These are phyloP conservation scores for Dioszegia hungarica DNA, from an alignment of 768 basidiomycete species.

Conservation along the genomic window DNA sequence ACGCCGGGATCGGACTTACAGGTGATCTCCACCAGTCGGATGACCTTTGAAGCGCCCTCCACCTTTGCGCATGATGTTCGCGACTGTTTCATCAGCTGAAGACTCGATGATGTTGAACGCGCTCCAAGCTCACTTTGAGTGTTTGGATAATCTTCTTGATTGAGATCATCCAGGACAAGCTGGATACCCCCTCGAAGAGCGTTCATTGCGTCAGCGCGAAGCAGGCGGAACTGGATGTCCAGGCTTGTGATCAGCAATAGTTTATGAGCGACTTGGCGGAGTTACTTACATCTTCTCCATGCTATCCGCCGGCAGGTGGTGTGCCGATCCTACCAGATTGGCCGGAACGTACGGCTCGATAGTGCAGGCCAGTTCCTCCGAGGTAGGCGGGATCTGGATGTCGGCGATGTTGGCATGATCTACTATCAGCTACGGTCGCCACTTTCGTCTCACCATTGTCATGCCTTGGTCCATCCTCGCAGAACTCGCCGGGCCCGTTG, in stretches of 20 bases:
- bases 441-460: background rate
- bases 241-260: constrained; percentile 36
- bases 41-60: constrained; percentile 59
- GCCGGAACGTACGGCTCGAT: constrained; percentile 60
- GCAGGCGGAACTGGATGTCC: constrained; percentile 69
- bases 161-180: constrained; percentile 8
- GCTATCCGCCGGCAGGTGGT: constrained; percentile 55
- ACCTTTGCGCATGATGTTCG: constrained; percentile 53
- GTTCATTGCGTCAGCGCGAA: constrained; percentile 61
- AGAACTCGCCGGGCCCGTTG: constrained; percentile 5
- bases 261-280: too few relatives aligned
- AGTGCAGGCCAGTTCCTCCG: constrained; percentile 58
- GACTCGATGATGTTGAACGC: background rate
- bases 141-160: background rate
- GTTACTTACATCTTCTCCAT: constrained; percentile 57
- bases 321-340: constrained; percentile 60
- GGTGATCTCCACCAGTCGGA: constrained; percentile 53
- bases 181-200: constrained; percentile 52
- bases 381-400: constrained; percentile 68
- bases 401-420: constrained; percentile 53
- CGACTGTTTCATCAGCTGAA: constrained; percentile 1
- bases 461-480: background rate
- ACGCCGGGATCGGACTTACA: background rate
- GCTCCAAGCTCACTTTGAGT: background rate
- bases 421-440: background rate